These are phyloP conservation scores for Xylariaceae sp. DNA, from an alignment of 2,329 filamentous ascomycete species.

Conservation along the genomic window DNA sequence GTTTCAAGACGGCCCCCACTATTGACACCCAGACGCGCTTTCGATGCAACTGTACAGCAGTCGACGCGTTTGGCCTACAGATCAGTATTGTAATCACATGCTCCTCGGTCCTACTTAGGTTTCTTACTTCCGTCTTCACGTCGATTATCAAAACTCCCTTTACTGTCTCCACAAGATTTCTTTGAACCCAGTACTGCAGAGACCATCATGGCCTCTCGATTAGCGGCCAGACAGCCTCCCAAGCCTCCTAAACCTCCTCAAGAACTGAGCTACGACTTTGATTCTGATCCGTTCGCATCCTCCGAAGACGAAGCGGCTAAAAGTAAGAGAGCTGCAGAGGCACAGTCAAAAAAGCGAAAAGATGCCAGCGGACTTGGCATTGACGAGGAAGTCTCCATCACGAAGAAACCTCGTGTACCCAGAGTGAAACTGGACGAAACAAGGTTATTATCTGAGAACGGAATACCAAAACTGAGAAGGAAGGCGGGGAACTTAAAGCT, in stretches of 20 bases:
- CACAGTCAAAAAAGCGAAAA: conserved; percentile 42
- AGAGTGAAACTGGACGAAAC: conserved; percentile 82
- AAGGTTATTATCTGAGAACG: conserved; percentile 74
- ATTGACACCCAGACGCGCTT: conserved; percentile 11
- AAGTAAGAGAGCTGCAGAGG: conserved; percentile 16
- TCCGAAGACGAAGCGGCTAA: conserved; percentile 36
- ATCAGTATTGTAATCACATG: too few species aligned
- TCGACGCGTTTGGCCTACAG: conserved; percentile 7
- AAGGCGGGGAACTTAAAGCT: conserved; percentile 69
- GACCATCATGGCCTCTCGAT: conserved; percentile 26
- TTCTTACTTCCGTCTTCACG: too few species aligned
- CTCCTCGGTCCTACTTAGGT: too few species aligned
- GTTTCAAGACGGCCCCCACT: not conserved
- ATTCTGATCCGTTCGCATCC: conserved; percentile 43
- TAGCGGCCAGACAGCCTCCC: conserved; percentile 13
- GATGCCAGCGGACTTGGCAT: conserved; percentile 60
- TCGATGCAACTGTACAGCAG: not conserved
- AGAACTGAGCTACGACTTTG: conserved; percentile 70
- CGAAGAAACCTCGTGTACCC: conserved; percentile 65
- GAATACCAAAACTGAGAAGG: conserved; percentile 74
- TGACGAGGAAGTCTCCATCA: conserved; percentile 79
- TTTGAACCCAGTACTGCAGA: too few species aligned
- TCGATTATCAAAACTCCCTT: too few species aligned
- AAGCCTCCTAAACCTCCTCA: conserved; percentile 46
- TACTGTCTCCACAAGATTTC: too few species aligned